These are phyloP conservation scores for Cladophialophora carrionii DNA, from an alignment of 2,329 filamentous ascomycete species.

Conservation along the genomic window DNA sequence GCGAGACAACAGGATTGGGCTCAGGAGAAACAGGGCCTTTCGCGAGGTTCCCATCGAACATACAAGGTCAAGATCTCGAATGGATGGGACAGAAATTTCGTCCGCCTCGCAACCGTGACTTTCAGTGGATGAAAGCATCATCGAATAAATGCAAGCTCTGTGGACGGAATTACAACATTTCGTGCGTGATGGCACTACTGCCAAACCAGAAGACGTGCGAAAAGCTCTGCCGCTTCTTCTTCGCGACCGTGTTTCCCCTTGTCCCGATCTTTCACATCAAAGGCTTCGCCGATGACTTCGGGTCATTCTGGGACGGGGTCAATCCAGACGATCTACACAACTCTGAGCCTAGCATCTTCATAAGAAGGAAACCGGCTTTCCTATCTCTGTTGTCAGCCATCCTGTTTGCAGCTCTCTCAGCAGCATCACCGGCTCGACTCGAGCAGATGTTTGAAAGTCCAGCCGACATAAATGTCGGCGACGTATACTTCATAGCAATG, in stretches of 20 bases:
- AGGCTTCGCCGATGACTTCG: slow-evolving; percentile 31
- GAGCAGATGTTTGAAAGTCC: slow-evolving; percentile 17
- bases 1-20: slow-evolving; percentile 9
- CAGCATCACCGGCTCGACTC: slow-evolving; percentile 20
- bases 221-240: slow-evolving; percentile 31
- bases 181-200: slow-evolving; percentile 30
- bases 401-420: slow-evolving; percentile 29
- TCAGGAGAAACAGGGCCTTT: slow-evolving; percentile 17
- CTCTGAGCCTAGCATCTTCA: slow-evolving; percentile 22
- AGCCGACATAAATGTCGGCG: slow-evolving; percentile 8
- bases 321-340: slow-evolving; percentile 21
- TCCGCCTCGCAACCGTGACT: slow-evolving; percentile 19
- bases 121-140: slow-evolving; percentile 20
- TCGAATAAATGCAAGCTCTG: slow-evolving; percentile 31
- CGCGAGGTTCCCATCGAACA: slow-evolving; percentile 19
- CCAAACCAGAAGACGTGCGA: slow-evolving; percentile 29
- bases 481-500: slow-evolving; percentile 34
- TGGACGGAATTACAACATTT: slow-evolving; percentile 30
- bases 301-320: slow-evolving; percentile 28
- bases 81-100: slow-evolving; percentile 23
- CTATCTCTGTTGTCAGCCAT: slow-evolving; percentile 31
- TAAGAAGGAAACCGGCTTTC: slow-evolving; percentile 33
- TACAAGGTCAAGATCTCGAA: slow-evolving; percentile 2
- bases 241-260: slow-evolving; percentile 33
- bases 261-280: slow-evolving; percentile 31